Base-by-base conservation (phyloP, 192 early-diverging fungal genomes). In the Coemansia sp. region DNA sequence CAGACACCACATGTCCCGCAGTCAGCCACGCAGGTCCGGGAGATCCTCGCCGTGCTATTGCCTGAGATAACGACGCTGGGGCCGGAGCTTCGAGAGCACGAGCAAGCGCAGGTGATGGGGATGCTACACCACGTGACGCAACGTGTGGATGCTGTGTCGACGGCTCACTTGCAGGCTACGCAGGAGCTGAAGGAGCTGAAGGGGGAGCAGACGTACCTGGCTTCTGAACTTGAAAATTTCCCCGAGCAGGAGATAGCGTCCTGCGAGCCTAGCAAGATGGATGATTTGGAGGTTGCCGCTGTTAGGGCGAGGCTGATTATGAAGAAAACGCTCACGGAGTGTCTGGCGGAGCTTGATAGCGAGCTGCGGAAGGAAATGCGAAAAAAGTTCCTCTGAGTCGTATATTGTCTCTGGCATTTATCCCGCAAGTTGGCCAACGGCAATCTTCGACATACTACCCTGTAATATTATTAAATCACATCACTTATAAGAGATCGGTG, bases 41-140 rank as follows among this genome's bases (percentile, higher is more conserved):
- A 51, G 23, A 51, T 51, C 23, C 48, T 51, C 11, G 48, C 48
- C 23, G 48, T 51, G 2, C 24, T 51, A 21, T 10, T 51, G 21
- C 48, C 48, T 23, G 48, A 51, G 24, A 51, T 51, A 9, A 51
- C 48, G 48, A 26, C 48, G 9, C 8, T 51, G 48, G 48, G 48
- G 5, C 48, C 48, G 1, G 23, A 26, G 24, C 48, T 51, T 10
- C 48, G 20, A 14, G 48, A 51, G 9, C 48, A 26, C 48, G 48
- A 51, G 21, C 48, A 51, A 9, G 24, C 48, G n/a, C 48, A 51
- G 10, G 48, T 51, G 10, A 51, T 51, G 48, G 48, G 48, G 9
- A 51, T 51, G 48, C 23, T 51, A n/a, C 48, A 51, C 5, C 48
- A 51, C 23, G 48, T 51, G 24, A 51, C 48, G 23, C 48, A 51